These are phyloP conservation scores for Penicillium tannophilum DNA, from an alignment of 495 filamentous ascomycete species.

Conservation along the genomic window DNA sequence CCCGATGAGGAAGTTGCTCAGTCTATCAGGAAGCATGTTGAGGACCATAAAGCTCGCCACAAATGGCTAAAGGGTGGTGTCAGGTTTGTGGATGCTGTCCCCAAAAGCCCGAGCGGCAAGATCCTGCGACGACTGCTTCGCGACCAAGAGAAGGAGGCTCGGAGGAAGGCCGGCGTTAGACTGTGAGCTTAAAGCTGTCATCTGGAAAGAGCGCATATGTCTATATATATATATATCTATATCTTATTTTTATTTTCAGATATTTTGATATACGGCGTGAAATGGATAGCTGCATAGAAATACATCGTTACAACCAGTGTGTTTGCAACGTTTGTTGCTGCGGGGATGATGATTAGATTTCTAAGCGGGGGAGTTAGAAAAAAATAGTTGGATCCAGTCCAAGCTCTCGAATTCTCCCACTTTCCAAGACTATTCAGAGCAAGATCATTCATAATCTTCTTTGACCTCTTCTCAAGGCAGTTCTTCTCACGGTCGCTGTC, in stretches of 20 bases:
- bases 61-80: conserved; percentile 91
- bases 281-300: background rate
- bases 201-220: background rate
- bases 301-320: background rate
- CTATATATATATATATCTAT: too few species aligned
- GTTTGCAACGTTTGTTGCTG: conserved; percentile 10
- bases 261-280: background rate
- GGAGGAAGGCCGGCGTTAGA: conserved; percentile 62
- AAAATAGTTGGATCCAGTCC: conserved; percentile 2
- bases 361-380: conserved; percentile 10
- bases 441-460: background rate
- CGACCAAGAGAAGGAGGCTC: conserved; percentile 74
- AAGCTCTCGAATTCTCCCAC: background rate
- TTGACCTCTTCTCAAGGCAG: background rate
- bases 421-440: background rate
- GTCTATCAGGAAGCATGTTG: conserved; percentile 74
- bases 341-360: conserved; percentile 5
- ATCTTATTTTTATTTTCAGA: background rate
- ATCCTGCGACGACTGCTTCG: conserved; percentile 80
- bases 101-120: conserved; percentile 93
- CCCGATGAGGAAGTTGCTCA: conserved; percentile 61
- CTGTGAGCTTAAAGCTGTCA: conserved; percentile 34
- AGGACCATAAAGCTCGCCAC: conserved; percentile 80
- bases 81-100: conserved; percentile 72
- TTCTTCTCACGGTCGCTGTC: background rate